Evolutionary conservation across 2,329 filamentous ascomycete genomes (phyloP).

Genomic region (Trichoderma breve): DNA sequence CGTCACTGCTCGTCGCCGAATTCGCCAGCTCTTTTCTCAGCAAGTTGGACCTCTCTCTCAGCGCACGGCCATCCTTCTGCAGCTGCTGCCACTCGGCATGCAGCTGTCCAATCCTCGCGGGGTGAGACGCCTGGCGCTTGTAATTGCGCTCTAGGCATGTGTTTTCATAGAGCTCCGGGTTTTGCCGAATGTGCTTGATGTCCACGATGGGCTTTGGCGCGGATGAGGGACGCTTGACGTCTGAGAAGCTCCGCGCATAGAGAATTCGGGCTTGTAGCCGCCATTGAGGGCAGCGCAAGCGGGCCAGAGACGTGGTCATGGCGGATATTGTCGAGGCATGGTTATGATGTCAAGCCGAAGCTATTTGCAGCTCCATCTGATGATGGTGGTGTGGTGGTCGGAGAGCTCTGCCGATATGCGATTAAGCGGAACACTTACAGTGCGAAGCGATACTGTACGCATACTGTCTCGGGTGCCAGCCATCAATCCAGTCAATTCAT

Average conservation of each 20-base stretch:
- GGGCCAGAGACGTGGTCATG: slow-evolving; percentile 32
- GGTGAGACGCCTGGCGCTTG: slow-evolving; percentile 51
- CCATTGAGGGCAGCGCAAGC: slow-evolving; percentile 18
- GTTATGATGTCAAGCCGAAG: slow-evolving; percentile 10
- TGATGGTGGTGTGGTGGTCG: slow-evolving; percentile 10
- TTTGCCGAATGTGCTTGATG: slow-evolving; percentile 85
- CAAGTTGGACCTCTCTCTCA: slow-evolving; percentile 66
- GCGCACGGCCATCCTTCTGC: slow-evolving; percentile 57
- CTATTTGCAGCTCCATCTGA: background rate
- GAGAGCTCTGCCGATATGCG: slow-evolving; percentile 12
- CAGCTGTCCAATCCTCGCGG: slow-evolving; percentile 54
- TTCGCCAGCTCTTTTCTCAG: slow-evolving; percentile 56
- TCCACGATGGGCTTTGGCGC: slow-evolving; percentile 80
- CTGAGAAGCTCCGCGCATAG: slow-evolving; percentile 3
- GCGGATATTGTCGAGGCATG: slow-evolving; percentile 8
- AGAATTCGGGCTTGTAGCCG: slow-evolving; percentile 4
- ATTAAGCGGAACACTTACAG: background rate
- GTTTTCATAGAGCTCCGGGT: slow-evolving; percentile 73
- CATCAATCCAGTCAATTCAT: background rate
- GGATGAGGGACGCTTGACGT: slow-evolving; percentile 56
- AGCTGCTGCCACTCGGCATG: slow-evolving; percentile 58
- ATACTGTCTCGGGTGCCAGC: background rate
- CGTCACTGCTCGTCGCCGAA: slow-evolving; percentile 46
- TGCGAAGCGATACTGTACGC: background rate
- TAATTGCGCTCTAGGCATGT: slow-evolving; percentile 90